Conservation (phyloP, 169 alveolate species). For the Plasmodium berghei region DNA sequence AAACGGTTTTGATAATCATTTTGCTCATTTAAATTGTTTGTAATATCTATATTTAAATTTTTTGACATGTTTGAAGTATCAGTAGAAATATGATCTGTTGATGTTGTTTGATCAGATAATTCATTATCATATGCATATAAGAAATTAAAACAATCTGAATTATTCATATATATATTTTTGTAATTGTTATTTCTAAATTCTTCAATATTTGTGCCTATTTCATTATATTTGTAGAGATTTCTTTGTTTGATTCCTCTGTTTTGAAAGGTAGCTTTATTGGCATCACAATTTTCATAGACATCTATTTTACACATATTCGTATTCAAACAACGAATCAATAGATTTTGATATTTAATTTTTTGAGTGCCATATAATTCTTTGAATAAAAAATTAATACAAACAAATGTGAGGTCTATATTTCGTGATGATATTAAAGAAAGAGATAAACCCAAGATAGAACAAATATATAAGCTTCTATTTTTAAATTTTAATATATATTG, state of each 20-base stretch:
- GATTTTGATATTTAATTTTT: constrained; percentile 20
- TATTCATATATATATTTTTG: neutral
- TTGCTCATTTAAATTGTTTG: neutral
- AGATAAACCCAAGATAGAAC: constrained; percentile 56
- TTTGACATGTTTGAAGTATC: constrained; percentile 35
- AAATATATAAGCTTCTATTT: constrained; percentile 71
- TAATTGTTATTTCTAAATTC: neutral
- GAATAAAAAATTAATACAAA: constrained; percentile 28
- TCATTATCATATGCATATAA: constrained; percentile 61
- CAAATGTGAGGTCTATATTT: constrained; percentile 37
- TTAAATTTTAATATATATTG: constrained; percentile 70
- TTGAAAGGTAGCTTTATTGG: no score
- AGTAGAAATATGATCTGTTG: constrained; percentile 30
- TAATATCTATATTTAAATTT: constrained; percentile 8
- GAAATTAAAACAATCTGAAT: constrained; percentile 17
- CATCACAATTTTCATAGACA: no score
- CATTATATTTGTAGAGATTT: no score
- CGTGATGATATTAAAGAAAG: constrained; percentile 47
- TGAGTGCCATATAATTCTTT: constrained; percentile 27
- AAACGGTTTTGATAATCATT: neutral
- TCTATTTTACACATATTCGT: neutral
- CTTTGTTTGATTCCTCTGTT: no score
- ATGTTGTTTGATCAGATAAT: constrained; percentile 42
- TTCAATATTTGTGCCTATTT: neutral
- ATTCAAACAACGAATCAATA: constrained; percentile 23